Base-by-base conservation (phyloP, 306 rosid genomes). In the Lupinus albus region DNA sequence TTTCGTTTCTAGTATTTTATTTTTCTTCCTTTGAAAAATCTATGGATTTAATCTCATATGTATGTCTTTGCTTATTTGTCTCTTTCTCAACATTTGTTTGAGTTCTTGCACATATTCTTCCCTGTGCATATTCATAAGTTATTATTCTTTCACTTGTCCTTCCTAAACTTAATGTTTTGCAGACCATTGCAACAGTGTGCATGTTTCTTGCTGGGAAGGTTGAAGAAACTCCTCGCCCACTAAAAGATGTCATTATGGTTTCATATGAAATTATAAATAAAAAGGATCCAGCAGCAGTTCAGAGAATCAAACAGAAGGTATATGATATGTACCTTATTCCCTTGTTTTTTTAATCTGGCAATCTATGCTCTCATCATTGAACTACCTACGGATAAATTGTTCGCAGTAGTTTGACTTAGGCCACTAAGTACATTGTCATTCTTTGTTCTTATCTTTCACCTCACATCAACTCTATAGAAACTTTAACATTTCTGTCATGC, bases 181-280 rank as follows among this genome's bases (percentile, higher is more conserved):
- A 94, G 99, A 94, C 87, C 61, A 84, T 94, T 64, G 97, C 99
- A 63, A 94, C 99, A 14, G 92, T 84, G 58, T 94, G 99, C 79
- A 94, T 94, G 99, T 94, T 94, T 84, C 97, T 94, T 66, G 97
- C 99, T 59, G 99, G 99, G 73, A 94, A 90, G 82, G 99, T 94
- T 72, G 99, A 94, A 83, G 99, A 94, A 85, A 88, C 95, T 64
- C 99, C 99, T 15, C 97, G 99, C 57, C 99, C 97, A 4, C 74
- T 94, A 53, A 88, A 90, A 76, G 97, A 90, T 81, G 99, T 94
- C 42, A 94, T 94, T 58, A 83, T 94, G 63, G 94, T 88, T 73
- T 94, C 99, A 7, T 94, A 94, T 41, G 99, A 90, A 80, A 90
- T 90, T 67, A 86, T 94, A 48, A 79, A 94, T 44, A 90, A 94